A percentile compares a stretch with the other conserved stretches of the same genome.
Evolutionary conservation across 306 rosid species (phyloP).

Genomic region (Ammopiptanthus mongolicus): DNA sequence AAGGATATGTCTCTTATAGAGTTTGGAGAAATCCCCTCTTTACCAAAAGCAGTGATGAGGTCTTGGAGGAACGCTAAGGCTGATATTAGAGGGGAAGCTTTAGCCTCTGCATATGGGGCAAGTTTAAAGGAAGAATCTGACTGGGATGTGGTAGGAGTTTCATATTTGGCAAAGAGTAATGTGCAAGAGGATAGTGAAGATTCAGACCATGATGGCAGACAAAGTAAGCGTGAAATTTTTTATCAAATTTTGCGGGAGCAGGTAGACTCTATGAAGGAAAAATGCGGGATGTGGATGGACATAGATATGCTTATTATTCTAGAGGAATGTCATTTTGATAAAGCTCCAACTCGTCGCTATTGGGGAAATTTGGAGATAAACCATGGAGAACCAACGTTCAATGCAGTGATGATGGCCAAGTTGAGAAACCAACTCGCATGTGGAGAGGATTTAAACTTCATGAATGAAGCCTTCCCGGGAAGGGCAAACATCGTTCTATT

Average conservation of each 20-base stretch:
- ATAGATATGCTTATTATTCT: background rate
- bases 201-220: background rate
- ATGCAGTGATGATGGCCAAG: background rate
- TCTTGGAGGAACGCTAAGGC: background rate
- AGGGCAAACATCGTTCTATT: background rate
- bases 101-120: constrained; percentile 4
- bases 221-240: too few relatives aligned
- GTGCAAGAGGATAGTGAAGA: background rate
- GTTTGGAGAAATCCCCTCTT: background rate
- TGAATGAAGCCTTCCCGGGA: too few relatives aligned
- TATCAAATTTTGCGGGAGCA: background rate
- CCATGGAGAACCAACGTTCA: background rate
- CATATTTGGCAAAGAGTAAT: too few relatives aligned
- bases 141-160: background rate
- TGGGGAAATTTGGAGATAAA: constrained; percentile 9
- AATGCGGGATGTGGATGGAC: background rate
- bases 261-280: background rate
- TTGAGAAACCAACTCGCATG: too few relatives aligned
- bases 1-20: background rate
- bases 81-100: background rate
- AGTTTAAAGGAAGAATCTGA: background rate
- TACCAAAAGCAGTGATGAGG: background rate
- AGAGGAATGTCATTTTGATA: background rate
- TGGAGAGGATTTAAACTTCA: too few relatives aligned
- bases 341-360: background rate